Conservation (phyloP, 306 rosid species). For the Cyamopsis tetragonoloba region DNA sequence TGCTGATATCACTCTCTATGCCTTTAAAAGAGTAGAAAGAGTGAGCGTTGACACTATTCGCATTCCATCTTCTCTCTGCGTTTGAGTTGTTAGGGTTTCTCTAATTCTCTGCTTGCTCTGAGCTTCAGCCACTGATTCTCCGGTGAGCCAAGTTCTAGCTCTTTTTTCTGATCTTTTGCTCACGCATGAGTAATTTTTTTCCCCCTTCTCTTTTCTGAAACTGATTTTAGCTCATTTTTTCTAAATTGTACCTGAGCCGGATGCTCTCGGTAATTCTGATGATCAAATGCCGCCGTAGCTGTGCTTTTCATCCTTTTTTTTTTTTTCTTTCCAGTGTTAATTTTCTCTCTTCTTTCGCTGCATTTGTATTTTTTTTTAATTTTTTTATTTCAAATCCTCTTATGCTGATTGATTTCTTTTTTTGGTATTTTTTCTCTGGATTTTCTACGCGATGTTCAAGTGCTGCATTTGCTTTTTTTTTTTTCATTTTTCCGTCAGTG, state of each 20-base stretch:
- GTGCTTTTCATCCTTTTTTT: too few species aligned
- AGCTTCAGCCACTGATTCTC: not conserved
- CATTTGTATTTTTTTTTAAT: not conserved
- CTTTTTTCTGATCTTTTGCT: not conserved
- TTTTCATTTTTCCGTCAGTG: not conserved
- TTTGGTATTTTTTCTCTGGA: too few species aligned
- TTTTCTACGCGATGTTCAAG: constrained; percentile 7
- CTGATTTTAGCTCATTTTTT: not conserved
- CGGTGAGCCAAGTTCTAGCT: not conserved
- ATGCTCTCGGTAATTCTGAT: not conserved
- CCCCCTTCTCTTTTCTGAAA: not conserved
- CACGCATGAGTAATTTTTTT: not conserved
- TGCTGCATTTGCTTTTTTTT: not conserved
- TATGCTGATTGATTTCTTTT: too few species aligned
- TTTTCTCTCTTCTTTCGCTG: not conserved
- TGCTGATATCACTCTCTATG: not conserved
- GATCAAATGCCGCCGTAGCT: constrained; percentile 2
- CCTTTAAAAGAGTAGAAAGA: not conserved
- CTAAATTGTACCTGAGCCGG: fast-evolving
- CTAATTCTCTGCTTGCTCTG: not conserved
- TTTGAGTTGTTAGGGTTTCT: constrained; percentile 17
- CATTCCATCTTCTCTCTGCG: not conserved
- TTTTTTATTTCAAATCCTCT: not conserved
- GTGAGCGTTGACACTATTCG: not conserved
- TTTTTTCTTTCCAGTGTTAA: not conserved